Conservation (phyloP, 1,139 yeast genomes). For the Hemisphaericaspora lyxosophila region DNA sequence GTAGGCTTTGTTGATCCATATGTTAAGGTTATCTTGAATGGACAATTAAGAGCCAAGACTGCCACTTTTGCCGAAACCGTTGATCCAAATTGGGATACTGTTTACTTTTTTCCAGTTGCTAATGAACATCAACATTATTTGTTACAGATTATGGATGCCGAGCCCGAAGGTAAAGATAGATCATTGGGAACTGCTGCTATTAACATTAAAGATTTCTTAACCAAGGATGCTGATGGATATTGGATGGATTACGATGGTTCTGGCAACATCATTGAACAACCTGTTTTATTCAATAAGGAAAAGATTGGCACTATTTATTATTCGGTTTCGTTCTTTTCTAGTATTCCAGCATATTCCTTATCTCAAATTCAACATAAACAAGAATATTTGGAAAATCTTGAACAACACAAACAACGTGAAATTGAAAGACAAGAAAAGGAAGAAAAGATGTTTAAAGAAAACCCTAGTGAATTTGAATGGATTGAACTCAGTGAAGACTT, state of each 20-base stretch:
- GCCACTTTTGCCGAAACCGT: slow-evolving; percentile 53
- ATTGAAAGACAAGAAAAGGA: slow-evolving; percentile 37
- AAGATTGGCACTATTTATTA: slow-evolving; percentile 53
- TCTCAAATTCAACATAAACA: slow-evolving; percentile 46
- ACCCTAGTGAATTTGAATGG: slow-evolving; percentile 67
- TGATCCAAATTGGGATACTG: slow-evolving; percentile 58
- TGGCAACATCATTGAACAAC: slow-evolving; percentile 43
- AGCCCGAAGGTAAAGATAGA: slow-evolving; percentile 62
- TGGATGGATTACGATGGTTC: slow-evolving; percentile 55
- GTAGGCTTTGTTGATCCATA: slow-evolving; percentile 77
- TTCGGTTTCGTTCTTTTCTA: slow-evolving; percentile 63
- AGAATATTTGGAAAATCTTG: slow-evolving; percentile 30
- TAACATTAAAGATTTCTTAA: slow-evolving; percentile 49
- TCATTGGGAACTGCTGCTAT: slow-evolving; percentile 59
- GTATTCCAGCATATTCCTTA: slow-evolving; percentile 59
- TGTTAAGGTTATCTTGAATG: slow-evolving; percentile 56
- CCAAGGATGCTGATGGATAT: slow-evolving; percentile 46
- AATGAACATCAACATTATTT: slow-evolving; percentile 60
- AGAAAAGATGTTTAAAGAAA: slow-evolving; percentile 51
- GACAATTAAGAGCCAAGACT: slow-evolving; percentile 57
- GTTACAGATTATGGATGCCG: slow-evolving; percentile 64
- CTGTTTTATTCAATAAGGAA: slow-evolving; percentile 43
- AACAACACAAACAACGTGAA: slow-evolving; percentile 36
- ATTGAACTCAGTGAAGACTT: slow-evolving; percentile 49
- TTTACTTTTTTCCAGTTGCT: slow-evolving; percentile 61